phyloP scores from a whole-genome alignment of 768 basidiomycete genomes.

The Lactarius vividus region DNA sequence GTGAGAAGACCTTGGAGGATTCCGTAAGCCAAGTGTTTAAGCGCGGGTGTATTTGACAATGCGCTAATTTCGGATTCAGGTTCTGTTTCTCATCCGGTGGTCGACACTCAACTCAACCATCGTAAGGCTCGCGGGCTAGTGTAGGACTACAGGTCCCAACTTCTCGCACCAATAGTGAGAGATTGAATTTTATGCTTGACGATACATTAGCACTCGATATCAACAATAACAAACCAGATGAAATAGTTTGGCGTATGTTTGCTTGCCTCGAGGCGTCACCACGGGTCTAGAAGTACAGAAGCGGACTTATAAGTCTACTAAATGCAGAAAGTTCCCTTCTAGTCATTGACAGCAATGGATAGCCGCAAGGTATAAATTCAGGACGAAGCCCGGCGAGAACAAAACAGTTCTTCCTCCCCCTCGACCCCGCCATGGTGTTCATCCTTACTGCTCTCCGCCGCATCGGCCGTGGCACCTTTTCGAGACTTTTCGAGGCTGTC shows the following conservation, averaged over 20 bases:
- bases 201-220: neutral
- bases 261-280: constrained; percentile 3
- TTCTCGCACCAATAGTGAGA: neutral
- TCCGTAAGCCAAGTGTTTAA: neutral
- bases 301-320: neutral
- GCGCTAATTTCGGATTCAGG: neutral
- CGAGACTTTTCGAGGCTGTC: neutral
- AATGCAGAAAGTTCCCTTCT: constrained; percentile 18
- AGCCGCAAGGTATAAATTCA: constrained; percentile 1
- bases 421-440: constrained; percentile 5
- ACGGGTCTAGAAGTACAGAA: neutral
- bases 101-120: neutral
- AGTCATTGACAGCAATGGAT: neutral
- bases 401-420: neutral
- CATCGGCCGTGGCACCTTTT: constrained; percentile 14
- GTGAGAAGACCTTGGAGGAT: neutral
- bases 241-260: neutral
- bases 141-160: neutral
- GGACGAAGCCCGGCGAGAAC: neutral
- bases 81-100: neutral
- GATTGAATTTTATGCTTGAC: neutral
- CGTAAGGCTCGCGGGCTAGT: neutral
- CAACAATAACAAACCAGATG: neutral
- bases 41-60: too few species aligned
- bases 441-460: constrained; percentile 24